These are phyloP conservation scores for Suillus occidentalis DNA, from an alignment of 768 basidiomycete species.

Conservation along the genomic window DNA sequence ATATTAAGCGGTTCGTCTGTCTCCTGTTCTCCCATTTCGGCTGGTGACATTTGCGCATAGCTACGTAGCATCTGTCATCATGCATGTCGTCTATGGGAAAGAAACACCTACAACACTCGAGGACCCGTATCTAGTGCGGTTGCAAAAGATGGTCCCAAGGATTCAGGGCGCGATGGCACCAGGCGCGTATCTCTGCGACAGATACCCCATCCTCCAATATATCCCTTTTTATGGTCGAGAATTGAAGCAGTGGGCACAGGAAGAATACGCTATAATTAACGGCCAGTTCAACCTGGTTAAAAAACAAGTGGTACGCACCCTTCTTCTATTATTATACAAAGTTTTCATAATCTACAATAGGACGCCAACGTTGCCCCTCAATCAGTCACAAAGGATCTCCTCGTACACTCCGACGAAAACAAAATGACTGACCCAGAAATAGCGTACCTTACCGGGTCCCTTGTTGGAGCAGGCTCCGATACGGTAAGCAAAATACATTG, in stretches of 20 bases:
- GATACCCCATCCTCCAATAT: conserved; percentile 39
- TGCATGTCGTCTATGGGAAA: conserved; percentile 31
- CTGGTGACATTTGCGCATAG: conserved; percentile 10
- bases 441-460: conserved; percentile 58
- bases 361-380: conserved; percentile 9
- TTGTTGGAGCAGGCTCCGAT: conserved; percentile 65
- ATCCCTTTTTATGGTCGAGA: conserved; percentile 64
- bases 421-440: conserved; percentile 51
- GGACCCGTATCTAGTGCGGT: conserved; percentile 24
- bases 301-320: conserved; percentile 38
- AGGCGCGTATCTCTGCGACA: conserved; percentile 35
- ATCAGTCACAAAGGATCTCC: conserved; percentile 53
- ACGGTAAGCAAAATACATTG: conserved; percentile 33
- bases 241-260: conserved; percentile 51
- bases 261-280: conserved; percentile 53
- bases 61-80: conserved; percentile 26
- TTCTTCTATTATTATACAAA: conserved; percentile 25
- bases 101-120: conserved; percentile 14
- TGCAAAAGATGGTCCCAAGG: conserved; percentile 31
- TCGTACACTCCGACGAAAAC: conserved; percentile 46
- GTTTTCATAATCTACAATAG: conserved; percentile 7
- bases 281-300: conserved; percentile 46
- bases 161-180: conserved; percentile 33
- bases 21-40: conserved; percentile 17
- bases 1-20: conserved; percentile 41